A percentile compares a stretch with the other conserved stretches of the same genome.
Conservation (phyloP, 2,329 filamentous ascomycete species). For the Colletotrichum plurivorum region DNA sequence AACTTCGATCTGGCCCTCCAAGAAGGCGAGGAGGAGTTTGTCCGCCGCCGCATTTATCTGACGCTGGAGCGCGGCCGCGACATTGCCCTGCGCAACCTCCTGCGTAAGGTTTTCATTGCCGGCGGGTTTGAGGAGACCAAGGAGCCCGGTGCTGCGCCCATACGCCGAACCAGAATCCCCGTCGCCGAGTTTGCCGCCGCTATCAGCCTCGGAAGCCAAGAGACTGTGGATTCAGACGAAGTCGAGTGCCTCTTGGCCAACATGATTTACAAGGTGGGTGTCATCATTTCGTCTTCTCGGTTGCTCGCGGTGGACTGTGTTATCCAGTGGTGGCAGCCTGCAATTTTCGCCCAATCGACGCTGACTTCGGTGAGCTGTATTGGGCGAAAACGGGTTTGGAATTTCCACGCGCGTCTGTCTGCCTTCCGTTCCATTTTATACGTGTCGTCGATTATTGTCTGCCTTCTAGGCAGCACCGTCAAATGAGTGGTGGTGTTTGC, state of each 20-base stretch:
- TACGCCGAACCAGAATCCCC: conserved; percentile 83
- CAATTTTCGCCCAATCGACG: conserved; percentile 1
- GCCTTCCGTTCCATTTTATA: conserved; percentile 10
- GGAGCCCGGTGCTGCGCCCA: conserved; percentile 72
- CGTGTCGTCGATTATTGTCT: neutral
- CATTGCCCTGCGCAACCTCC: conserved; percentile 90
- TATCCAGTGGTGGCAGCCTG: conserved; percentile 11
- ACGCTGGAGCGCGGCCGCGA: conserved; percentile 94
- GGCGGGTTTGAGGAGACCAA: conserved; percentile 86
- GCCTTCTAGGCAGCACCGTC: conserved; percentile 24
- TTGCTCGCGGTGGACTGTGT: neutral
- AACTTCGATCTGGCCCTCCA: conserved; percentile 88
- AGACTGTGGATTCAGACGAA: conserved; percentile 86
- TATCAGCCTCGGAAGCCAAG: conserved; percentile 78
- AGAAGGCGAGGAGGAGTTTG: conserved; percentile 90
- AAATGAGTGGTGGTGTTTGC: neutral
- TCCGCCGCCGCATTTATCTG: conserved; percentile 92
- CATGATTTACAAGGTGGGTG: conserved; percentile 94
- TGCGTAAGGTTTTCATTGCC: conserved; percentile 90
- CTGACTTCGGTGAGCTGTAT: conserved; percentile 1
- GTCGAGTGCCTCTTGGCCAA: conserved; percentile 96
- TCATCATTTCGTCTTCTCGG: conserved; percentile 38
- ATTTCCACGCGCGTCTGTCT: neutral
- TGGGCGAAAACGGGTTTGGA: neutral
- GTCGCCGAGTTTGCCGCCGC: conserved; percentile 89